A percentile compares a stretch with the other conserved stretches of the same genome.
Evolutionary conservation across 352 stramenopile species (phyloP).

Genomic region (Globisporangium alternatum): DNA sequence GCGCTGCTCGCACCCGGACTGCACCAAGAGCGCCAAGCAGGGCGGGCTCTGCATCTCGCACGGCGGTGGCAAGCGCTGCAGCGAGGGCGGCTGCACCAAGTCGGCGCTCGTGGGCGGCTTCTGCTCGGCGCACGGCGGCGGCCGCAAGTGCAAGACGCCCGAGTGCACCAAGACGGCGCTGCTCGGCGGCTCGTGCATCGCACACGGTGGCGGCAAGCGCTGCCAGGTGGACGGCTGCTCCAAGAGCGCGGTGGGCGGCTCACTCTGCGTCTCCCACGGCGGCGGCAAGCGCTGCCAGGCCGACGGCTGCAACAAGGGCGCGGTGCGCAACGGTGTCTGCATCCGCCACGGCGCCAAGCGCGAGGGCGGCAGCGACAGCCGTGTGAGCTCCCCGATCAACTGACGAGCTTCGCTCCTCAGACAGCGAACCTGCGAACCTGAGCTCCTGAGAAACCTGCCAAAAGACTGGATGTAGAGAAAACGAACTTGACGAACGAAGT

Average conservation of each 20-base stretch:
- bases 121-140: conserved; percentile 79
- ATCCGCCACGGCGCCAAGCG: conserved; percentile 82
- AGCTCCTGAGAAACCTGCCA: background rate
- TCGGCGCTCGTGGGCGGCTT: conserved; percentile 79
- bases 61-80: conserved; percentile 79
- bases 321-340: conserved; percentile 82
- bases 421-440: background rate
- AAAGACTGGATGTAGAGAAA: no score
- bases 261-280: conserved; percentile 67
- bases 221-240: conserved; percentile 66
- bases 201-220: conserved; percentile 77
- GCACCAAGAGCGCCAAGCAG: conserved; percentile 84
- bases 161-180: conserved; percentile 79
- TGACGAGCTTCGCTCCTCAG: conserved; percentile 3
- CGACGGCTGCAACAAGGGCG: conserved; percentile 80
- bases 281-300: conserved; percentile 71
- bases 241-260: conserved; percentile 65
- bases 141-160: conserved; percentile 66
- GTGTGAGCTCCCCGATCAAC: conserved; percentile 15
- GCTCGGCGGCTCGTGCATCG: conserved; percentile 75
- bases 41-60: conserved; percentile 81
- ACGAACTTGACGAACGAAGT: conserved; percentile 1
- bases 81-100: conserved; percentile 69
- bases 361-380: conserved; percentile 28
- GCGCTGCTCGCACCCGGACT: conserved; percentile 64